A percentile compares a stretch with the other conserved stretches of the same genome.
phyloP scores from a whole-genome alignment of 768 basidiomycete species.

The Tylopilus subfusipes region DNA sequence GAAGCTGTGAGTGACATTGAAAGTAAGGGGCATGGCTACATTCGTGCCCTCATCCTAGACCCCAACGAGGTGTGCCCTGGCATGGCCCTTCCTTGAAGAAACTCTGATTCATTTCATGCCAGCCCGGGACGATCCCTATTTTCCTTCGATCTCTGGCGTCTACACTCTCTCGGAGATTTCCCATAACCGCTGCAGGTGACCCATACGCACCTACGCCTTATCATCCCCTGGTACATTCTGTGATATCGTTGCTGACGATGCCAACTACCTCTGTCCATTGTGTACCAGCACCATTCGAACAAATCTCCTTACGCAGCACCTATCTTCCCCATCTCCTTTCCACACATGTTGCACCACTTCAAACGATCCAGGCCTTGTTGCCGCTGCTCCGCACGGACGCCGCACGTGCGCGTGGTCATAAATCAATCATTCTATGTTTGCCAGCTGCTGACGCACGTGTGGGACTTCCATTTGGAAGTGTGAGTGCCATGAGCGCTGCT shows the following conservation, averaged over 20 bases:
- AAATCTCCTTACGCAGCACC: constrained; percentile 54
- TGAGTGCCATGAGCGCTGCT: constrained; percentile 74
- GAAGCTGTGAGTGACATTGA: constrained; percentile 67
- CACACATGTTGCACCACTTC: constrained; percentile 74
- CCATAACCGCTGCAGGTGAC: constrained; percentile 74
- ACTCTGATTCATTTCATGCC: constrained; percentile 8
- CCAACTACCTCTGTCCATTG: constrained; percentile 35
- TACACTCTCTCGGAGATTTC: constrained; percentile 78
- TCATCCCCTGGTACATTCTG: constrained; percentile 70
- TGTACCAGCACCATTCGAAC: constrained; percentile 62
- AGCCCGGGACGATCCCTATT: constrained; percentile 69
- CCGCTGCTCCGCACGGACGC: constrained; percentile 73
- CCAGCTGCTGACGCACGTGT: constrained; percentile 70
- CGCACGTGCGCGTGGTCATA: constrained; percentile 42
- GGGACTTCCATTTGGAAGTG: constrained; percentile 62
- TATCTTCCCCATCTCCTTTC: constrained; percentile 72
- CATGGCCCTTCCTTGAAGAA: background rate
- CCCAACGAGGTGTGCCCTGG: constrained; percentile 58
- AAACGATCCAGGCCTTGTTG: constrained; percentile 70
- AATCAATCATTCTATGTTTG: constrained; percentile 65
- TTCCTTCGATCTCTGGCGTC: constrained; percentile 82
- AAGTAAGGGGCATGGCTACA: constrained; percentile 63
- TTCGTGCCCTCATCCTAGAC: constrained; percentile 79
- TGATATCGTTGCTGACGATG: constrained; percentile 73
- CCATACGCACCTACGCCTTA: constrained; percentile 66